A percentile compares a stretch with the other conserved stretches of the same genome.
phyloP scores from a whole-genome alignment of 495 filamentous ascomycete genomes.

The Letharia columbiana region DNA sequence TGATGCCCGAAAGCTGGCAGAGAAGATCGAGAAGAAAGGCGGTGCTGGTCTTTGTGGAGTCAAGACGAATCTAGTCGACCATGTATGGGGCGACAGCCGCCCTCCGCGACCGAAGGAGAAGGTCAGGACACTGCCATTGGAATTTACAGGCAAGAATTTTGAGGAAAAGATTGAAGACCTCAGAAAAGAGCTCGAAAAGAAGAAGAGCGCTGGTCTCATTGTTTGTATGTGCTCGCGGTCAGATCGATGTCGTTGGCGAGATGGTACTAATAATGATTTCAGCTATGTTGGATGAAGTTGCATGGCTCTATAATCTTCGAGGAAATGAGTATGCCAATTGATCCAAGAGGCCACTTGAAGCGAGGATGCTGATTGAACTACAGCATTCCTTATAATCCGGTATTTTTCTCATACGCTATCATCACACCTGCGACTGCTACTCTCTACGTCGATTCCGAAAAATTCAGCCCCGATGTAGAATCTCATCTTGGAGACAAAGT shows the following conservation, averaged over 20 bases:
- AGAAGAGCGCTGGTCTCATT: constrained; percentile 79
- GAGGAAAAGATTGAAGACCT: constrained; percentile 79
- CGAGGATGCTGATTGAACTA: constrained; percentile 23
- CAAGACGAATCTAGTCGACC: constrained; percentile 74
- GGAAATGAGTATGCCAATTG: constrained; percentile 66
- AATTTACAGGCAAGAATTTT: constrained; percentile 77
- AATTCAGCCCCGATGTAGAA: constrained; percentile 60
- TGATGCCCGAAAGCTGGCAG: constrained; percentile 75
- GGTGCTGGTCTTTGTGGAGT: constrained; percentile 66
- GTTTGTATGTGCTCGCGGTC: constrained; percentile 48
- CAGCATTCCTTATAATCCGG: constrained; percentile 94
- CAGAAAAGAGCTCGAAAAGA: constrained; percentile 85
- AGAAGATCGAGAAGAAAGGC: constrained; percentile 81
- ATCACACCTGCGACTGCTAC: constrained; percentile 75
- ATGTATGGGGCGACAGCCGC: constrained; percentile 69
- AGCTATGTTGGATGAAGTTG: constrained; percentile 92
- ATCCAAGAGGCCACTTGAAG: neutral
- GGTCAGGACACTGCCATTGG: constrained; percentile 56
- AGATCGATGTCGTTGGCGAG: neutral
- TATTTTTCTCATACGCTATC: constrained; percentile 95
- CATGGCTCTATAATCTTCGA: constrained; percentile 95
- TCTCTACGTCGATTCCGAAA: constrained; percentile 74
- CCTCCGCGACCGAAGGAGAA: constrained; percentile 69
- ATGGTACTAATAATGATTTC: neutral
- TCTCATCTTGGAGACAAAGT: constrained; percentile 67